phyloP scores from a whole-genome alignment of 2,329 filamentous ascomycete species.

The Fusarium sp. region DNA sequence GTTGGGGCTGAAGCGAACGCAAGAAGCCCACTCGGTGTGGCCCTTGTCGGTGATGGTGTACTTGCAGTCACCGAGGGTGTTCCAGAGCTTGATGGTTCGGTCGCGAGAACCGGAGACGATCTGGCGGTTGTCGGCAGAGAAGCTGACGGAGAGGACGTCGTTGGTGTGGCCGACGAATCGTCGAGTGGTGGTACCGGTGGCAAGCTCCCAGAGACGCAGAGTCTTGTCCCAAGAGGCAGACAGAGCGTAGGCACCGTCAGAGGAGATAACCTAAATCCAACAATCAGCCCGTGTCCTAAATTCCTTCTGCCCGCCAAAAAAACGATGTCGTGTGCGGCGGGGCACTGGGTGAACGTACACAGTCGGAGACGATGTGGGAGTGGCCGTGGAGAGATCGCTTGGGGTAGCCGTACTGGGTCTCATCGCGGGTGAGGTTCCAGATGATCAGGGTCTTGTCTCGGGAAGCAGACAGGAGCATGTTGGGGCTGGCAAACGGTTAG shows the following conservation, averaged over 20 bases:
- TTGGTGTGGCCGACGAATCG: conserved; percentile 99
- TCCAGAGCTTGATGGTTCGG: conserved; percentile 99
- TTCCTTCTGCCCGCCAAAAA: conserved; percentile 23
- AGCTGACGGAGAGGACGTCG: conserved; percentile 99
- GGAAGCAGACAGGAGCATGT: conserved; percentile 98
- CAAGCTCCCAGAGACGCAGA: conserved; percentile 98
- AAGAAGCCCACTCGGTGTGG: conserved; percentile 99
- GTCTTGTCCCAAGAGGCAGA: conserved; percentile 99
- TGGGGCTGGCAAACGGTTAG: conserved; percentile 74
- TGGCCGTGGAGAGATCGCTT: conserved; percentile 99
- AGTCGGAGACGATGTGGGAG: conserved; percentile 99
- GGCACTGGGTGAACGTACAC: conserved; percentile 76
- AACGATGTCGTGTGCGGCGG: conserved; percentile 22
- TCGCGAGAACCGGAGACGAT: conserved; percentile 99
- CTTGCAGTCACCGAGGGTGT: conserved; percentile 99
- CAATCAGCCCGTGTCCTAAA: conserved; percentile 46
- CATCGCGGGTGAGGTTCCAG: conserved; percentile 99
- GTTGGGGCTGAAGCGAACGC: conserved; percentile 99
- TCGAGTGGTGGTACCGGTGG: conserved; percentile 95
- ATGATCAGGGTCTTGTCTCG: conserved; percentile 99
- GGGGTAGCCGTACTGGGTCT: conserved; percentile 97
- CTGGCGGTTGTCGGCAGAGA: conserved; percentile 99
- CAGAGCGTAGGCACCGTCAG: conserved; percentile 98
- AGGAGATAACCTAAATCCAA: conserved; percentile 88
- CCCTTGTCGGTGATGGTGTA: conserved; percentile 99